Evolutionary conservation across 768 basidiomycete species (phyloP), one percentile per base, ranked within the genome.

Genomic region (Suillus placidus): DNA sequence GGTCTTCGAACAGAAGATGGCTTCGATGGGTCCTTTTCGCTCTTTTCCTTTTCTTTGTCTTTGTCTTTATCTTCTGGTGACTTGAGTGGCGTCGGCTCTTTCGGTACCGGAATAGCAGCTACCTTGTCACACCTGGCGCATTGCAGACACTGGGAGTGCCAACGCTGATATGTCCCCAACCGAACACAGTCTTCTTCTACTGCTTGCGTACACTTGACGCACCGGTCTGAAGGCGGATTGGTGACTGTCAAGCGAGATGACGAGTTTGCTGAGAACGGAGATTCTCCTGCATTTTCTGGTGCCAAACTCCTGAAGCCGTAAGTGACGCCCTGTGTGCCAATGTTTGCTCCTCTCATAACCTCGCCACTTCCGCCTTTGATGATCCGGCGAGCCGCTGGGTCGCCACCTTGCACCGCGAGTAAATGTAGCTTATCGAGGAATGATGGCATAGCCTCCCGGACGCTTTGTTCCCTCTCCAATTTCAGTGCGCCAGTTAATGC

Each of bases 181-280:
- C 97, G 86, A 54, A 94, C 92, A 72, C 97, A 99, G 69, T 99
- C 97, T 76, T 99, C 97, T 78, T 99, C 97, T 30, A 99, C 94
- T 0, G 97, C 97, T 67, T 88, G 81, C 51, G 86, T 84, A 77
- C 97, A 99, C 72, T 87, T 89, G 60, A 94, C 86, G 74, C 97
- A 99, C 47, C 95, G 85, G 80, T 99, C 97, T 20, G 91, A 92
- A 8, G 93, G 93, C 18, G 92, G 91, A 68, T 87, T 88, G 67
- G 75, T 85, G n/a, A 86, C 84, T 20, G 85, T 83, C 49, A 87
- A 77, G 72, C 85, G 85, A 61, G 85, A 79, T 16, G 82, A 67
- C 9, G 71, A 74, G 13, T 69, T 71, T 10, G 71, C 77, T 37
- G 78, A 80, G 73, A 94, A 94, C 3, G 92, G 93, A 10, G 90